These are phyloP conservation scores for Paxillus ammoniavirescens DNA, from an alignment of 768 basidiomycete species.

Conservation along the genomic window DNA sequence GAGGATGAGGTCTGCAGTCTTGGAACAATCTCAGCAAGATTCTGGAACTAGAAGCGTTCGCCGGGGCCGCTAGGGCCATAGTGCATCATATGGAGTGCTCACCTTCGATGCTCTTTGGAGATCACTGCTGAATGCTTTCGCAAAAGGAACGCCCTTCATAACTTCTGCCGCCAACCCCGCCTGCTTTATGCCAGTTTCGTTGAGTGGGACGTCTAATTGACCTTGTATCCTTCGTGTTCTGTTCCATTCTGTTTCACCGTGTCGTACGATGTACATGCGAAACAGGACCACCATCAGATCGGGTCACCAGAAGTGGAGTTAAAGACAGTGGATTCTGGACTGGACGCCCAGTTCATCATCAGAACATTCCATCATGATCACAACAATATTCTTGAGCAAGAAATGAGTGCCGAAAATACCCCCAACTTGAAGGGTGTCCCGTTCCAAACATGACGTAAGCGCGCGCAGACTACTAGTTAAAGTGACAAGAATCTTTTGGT, in stretches of 20 bases:
- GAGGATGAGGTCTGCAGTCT: conserved; percentile 71
- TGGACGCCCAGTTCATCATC: too few species aligned
- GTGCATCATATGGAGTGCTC: conserved; percentile 12
- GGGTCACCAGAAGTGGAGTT: not conserved
- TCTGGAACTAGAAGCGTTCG: not conserved
- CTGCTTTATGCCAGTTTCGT: conserved; percentile 59
- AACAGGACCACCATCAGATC: conserved; percentile 33
- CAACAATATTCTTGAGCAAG: too few species aligned
- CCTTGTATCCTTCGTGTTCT: conserved; percentile 66
- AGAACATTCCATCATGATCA: too few species aligned
- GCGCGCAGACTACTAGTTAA: too few species aligned
- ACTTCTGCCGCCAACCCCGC: conserved; percentile 53
- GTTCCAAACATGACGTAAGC: too few species aligned
- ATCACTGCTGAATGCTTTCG: conserved; percentile 68
- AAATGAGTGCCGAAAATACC: too few species aligned
- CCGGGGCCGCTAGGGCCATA: not conserved
- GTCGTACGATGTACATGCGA: conserved; percentile 65
- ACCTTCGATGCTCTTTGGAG: conserved; percentile 67
- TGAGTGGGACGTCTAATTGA: conserved; percentile 67
- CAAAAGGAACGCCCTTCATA: conserved; percentile 55
- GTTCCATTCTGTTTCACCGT: conserved; percentile 79
- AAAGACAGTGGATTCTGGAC: not conserved
- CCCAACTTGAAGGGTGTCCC: too few species aligned
- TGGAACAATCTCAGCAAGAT: not conserved
- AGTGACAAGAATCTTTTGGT: too few species aligned